These are phyloP conservation scores for Calonectria honghensis DNA, from an alignment of 2,329 filamentous ascomycete genomes.

Conservation along the genomic window DNA sequence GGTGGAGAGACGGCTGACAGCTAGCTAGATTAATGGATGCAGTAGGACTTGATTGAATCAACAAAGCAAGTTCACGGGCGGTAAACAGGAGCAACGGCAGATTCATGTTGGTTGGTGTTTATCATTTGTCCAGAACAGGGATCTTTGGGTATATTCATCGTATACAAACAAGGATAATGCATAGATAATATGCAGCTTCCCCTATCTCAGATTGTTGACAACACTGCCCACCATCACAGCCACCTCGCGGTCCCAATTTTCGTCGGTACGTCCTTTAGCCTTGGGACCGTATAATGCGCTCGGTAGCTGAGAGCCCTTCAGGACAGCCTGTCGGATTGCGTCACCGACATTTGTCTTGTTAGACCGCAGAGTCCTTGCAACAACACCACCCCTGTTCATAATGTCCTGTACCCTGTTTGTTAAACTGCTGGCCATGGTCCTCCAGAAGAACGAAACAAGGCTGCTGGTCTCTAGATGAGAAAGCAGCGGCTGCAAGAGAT, in stretches of 20 bases:
- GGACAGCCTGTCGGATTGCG: constrained; percentile 87
- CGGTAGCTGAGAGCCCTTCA: constrained; percentile 83
- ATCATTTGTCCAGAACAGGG: constrained; percentile 10
- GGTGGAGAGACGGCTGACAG: constrained; percentile 18
- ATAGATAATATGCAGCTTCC: constrained; percentile 20
- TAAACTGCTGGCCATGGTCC: constrained; percentile 87
- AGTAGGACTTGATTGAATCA: constrained; percentile 9
- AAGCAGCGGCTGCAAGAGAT: constrained; percentile 83
- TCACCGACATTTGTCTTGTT: constrained; percentile 85
- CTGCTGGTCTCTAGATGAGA: constrained; percentile 90
- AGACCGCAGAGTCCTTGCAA: constrained; percentile 85
- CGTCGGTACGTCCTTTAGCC: constrained; percentile 68
- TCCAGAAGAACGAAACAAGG: constrained; percentile 94
- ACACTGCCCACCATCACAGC: constrained; percentile 96
- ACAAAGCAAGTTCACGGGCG: constrained; percentile 18
- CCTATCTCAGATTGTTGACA: constrained; percentile 71
- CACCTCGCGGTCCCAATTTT: constrained; percentile 89
- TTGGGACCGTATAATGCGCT: constrained; percentile 67
- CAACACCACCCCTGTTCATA: constrained; percentile 86
- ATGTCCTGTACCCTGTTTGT: constrained; percentile 89
- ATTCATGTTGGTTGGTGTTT: background rate
- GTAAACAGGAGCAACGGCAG: constrained; percentile 16
- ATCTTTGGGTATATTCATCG: constrained; percentile 19
- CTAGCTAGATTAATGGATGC: constrained; percentile 12
- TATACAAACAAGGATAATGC: constrained; percentile 10